phyloP scores from a whole-genome alignment of 2,329 filamentous ascomycete species.

The Sclerotinia spermophila region DNA sequence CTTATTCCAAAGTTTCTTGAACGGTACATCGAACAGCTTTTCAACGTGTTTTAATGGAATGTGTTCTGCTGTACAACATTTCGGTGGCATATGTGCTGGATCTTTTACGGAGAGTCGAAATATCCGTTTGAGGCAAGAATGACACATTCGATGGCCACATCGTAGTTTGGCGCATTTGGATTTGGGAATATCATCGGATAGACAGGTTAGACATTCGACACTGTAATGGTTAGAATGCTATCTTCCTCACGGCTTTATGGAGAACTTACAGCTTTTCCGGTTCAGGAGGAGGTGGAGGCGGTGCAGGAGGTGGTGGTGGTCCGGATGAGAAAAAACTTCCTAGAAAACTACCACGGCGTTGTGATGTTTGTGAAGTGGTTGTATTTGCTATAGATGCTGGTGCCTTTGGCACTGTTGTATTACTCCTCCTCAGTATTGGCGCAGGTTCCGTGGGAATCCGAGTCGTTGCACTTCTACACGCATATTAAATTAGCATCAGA shows the following conservation, averaged over 20 bases:
- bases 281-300: slow-evolving; percentile 18
- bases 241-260: background rate
- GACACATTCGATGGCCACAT: slow-evolving; percentile 80
- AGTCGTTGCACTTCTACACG: slow-evolving; percentile 19
- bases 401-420: slow-evolving; percentile 27
- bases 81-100: slow-evolving; percentile 78
- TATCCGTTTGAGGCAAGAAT: slow-evolving; percentile 67
- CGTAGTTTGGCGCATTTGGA: slow-evolving; percentile 65
- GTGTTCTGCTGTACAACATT: slow-evolving; percentile 69
- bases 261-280: slow-evolving; percentile 33
- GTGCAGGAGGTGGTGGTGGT: slow-evolving; percentile 12
- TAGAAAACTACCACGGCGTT: slow-evolving; percentile 26
- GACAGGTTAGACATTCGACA: slow-evolving; percentile 69
- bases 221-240: slow-evolving; percentile 41
- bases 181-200: slow-evolving; percentile 60
- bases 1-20: slow-evolving; percentile 76
- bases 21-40: slow-evolving; percentile 65
- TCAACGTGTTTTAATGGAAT: slow-evolving; percentile 77
- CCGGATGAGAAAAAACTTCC: slow-evolving; percentile 29
- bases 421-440: slow-evolving; percentile 27
- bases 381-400: slow-evolving; percentile 24
- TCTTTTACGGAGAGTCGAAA: slow-evolving; percentile 76
- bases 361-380: slow-evolving; percentile 12
- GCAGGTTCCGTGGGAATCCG: slow-evolving; percentile 20
- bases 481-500: slow-evolving; percentile 24